Evolutionary conservation across 768 basidiomycete species (phyloP).

Genomic region (Tricholoma terreum): DNA sequence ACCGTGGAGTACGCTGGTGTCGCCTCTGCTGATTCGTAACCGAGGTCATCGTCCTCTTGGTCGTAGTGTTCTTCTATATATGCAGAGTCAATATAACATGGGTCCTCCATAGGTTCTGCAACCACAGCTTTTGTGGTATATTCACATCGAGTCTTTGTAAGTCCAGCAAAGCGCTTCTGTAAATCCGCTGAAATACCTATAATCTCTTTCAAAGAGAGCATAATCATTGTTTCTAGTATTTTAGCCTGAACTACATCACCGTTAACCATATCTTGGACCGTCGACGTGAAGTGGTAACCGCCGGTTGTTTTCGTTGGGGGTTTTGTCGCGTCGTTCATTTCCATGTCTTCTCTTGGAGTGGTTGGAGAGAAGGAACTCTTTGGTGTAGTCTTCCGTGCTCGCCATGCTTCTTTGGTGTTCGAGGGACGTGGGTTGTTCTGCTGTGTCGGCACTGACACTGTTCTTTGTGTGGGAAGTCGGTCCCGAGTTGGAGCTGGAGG

Average conservation of each 20-base stretch:
- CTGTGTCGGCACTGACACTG: too few species aligned
- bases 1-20: not conserved
- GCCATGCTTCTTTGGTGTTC: not conserved
- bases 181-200: not conserved
- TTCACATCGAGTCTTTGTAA: not conserved
- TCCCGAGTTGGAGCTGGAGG: too few species aligned
- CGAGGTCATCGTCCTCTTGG: not conserved
- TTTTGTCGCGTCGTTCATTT: not conserved
- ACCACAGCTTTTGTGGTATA: not conserved
- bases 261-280: slow-evolving; percentile 5
- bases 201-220: not conserved
- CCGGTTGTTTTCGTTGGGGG: not conserved
- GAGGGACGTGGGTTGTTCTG: too few species aligned
- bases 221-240: not conserved
- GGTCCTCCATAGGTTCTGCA: not conserved
- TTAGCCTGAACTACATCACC: not conserved
- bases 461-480: not conserved
- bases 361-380: not conserved
- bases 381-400: too few species aligned
- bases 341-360: not conserved
- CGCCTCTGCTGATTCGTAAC: too few species aligned
- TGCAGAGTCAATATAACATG: not conserved
- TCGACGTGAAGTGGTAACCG: slow-evolving; percentile 4
- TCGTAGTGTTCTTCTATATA: not conserved
- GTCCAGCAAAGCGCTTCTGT: not conserved